Evolutionary conservation across 495 filamentous ascomycete species (phyloP), one percentile per base, ranked within the genome.

Genomic region (Collariella sp.): DNA sequence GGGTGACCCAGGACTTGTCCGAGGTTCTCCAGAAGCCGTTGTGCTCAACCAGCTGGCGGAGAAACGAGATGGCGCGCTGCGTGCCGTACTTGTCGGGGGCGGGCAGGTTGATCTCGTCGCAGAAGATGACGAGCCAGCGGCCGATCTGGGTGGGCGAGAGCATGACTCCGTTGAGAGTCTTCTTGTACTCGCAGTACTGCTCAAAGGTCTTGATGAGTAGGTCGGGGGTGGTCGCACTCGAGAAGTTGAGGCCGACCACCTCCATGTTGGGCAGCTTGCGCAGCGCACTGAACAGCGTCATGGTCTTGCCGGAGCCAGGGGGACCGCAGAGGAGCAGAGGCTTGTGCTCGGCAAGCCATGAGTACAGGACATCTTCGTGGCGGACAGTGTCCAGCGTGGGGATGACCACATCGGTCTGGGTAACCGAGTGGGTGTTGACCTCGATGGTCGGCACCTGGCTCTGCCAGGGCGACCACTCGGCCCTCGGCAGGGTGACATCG

Each of bases 181-280:
- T 97, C 72, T 88, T 88, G 70, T 99, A 99, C 69, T 99, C 93
- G 69, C 93, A 99, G 66, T 99, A 96, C 68, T 99, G 93, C 72
- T 97, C 93, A 57, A 99, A 96, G 0, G 94, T 97, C 77, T 97
- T 97, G 72, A 99, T 87, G 57, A 99, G 80, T 22, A 99, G 81
- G 70, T 96, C 94, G 15, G 93, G 94, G 2, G 94, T 97, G 1
- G 93, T 99, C 2, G 93, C 94, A 60, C 93, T 96, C 15, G 93
- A 99, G 70, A 99, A 99, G 68, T 99, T 99, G 68, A 99, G 87
- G 41, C 93, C 93, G 50, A 97, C 94, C 49, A 95, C 87, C 70
- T 99, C 94, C 91, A 99, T 95, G 67, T 95, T 95, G 18, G 91
- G 91, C 36, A 97, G 75, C 68, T 97, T 97, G 46, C 94, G 81